Base-by-base conservation (phyloP, 495 filamentous ascomycete genomes). In the Talaromyces proteolyticus region DNA sequence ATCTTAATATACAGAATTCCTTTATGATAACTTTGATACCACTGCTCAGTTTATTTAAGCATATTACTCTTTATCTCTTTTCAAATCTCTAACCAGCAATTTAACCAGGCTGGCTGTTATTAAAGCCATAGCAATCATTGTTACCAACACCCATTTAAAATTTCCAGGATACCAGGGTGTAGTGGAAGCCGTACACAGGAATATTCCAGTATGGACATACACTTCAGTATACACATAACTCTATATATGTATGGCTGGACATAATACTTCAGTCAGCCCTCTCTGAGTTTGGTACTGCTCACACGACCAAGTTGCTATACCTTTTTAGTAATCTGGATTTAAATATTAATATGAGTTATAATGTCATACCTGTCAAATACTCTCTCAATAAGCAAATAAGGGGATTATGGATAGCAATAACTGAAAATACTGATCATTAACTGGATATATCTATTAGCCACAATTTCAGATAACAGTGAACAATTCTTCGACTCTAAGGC, bases 251-350 rank as follows among this genome's bases (percentile, higher is more conserved):
- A 0, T 72, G 66, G 61, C 42, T 53, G 19, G 5, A 18, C 14
- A 21, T 22, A 1, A 51, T 66, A 12, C 16, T 53, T n/a, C 24
- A 46, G n/a, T 34, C 19, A 4, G 55, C 25, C 8, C 38, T 64
- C 18, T 47, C 46, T 2, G 19, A 53, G 4, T 49, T 63, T 10
- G 62, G 61, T 5, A 60, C 60, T 20, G 57, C 66, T 21, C 69
- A 73, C 47, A 66, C 63, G 17, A 58, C 63, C 29, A 67, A 73
- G 44, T 55, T 73, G 29, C 69, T 66, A 16, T 69, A 60, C 49
- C 61, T 73, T 12, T 68, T 72, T 42, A 66, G 66, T 22, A 64
- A 68, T 41, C 53, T 63, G 23, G 38, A 53, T 16, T 25, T 25
- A 21, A 25, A 25, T 14, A 39, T 48, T 4, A 47, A 52, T 22